Evolutionary conservation across 78 protist species (phyloP), one percentile per base, ranked within the genome.

Genomic region (Dictyostelium purpureum): DNA sequence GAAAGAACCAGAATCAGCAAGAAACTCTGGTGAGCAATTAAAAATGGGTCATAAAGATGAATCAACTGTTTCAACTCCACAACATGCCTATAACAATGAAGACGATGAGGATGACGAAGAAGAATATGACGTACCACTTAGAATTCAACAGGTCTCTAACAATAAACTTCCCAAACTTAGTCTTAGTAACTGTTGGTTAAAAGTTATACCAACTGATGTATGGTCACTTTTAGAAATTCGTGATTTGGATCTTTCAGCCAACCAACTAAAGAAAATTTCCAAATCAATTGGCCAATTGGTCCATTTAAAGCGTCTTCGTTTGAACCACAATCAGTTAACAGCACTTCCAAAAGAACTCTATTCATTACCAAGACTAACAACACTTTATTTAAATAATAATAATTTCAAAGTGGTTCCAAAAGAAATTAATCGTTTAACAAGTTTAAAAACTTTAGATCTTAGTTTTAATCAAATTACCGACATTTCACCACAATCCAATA

Each of bases 401-500:
- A 79, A 89, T 49, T 45, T 89, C 66, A 89, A 76, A 31, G 66
- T 43, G 45, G 54, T 88, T 9, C 85, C 94, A 24, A 79, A 77
- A 12, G 87, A 77, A 5, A 67, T 88, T 16, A 66, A 52, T 14
- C 42, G 54, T 24, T 59, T 88, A n/a, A 42, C 66, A 5, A 76
- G 63, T 42, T 31, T 88, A 18, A 65, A 63, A 37, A 38, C 78
- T 18, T 54, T 88, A 16, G 87, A 78, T 56, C 80, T 88, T 26
- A 42, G 70, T 26, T 79, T 78, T 47, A 88, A 88, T 33, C 94
- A 88, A 52, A 78, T 89, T 54, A 79, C 94, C 65, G 88, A 83
- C 18, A 83, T 83, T 4, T 66, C 91, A 21, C 78, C 91, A 19
- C 81, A 70, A 24, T 33, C 74, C 19, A 83, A 73, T 33, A 7